These are phyloP conservation scores for Acanthamoeba quina DNA, from an alignment of 208 protist genomes.

Conservation along the genomic window DNA sequence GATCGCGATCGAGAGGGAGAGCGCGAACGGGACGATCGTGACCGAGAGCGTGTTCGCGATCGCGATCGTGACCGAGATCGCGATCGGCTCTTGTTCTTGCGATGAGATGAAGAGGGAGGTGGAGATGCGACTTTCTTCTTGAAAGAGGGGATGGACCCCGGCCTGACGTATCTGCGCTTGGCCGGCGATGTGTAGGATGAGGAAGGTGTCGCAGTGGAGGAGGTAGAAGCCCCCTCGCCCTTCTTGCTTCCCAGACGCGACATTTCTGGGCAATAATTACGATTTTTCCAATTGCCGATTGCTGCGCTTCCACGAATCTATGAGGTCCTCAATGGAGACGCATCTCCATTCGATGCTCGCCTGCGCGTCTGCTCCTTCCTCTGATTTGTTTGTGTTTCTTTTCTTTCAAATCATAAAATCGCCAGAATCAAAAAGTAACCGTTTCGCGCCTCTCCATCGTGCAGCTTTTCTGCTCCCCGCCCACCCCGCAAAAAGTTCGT, in stretches of 20 bases:
- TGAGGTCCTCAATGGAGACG: neutral
- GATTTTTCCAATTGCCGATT: neutral
- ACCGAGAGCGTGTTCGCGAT: neutral
- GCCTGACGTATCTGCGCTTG: neutral
- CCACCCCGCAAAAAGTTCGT: neutral
- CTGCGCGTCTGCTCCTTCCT: neutral
- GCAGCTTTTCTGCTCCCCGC: neutral
- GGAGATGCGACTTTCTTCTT: neutral
- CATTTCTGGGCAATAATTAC: neutral
- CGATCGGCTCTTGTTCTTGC: neutral
- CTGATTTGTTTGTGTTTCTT: neutral
- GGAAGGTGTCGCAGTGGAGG: neutral
- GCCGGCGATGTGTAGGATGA: neutral
- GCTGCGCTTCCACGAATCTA: neutral
- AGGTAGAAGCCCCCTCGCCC: neutral
- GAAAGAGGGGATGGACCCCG: constrained; percentile 10
- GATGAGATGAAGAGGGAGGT: neutral
- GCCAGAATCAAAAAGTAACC: neutral
- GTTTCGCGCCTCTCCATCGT: neutral
- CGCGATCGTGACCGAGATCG: neutral
- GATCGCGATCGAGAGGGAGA: neutral
- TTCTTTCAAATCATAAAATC: neutral
- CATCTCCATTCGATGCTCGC: constrained; percentile 10
- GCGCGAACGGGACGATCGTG: neutral
- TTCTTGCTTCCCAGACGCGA: neutral